A percentile compares a stretch with the other conserved stretches of the same genome.
These are phyloP conservation scores for Arthroderma sp. DNA, from an alignment of 2,329 filamentous ascomycete genomes.

Conservation along the genomic window DNA sequence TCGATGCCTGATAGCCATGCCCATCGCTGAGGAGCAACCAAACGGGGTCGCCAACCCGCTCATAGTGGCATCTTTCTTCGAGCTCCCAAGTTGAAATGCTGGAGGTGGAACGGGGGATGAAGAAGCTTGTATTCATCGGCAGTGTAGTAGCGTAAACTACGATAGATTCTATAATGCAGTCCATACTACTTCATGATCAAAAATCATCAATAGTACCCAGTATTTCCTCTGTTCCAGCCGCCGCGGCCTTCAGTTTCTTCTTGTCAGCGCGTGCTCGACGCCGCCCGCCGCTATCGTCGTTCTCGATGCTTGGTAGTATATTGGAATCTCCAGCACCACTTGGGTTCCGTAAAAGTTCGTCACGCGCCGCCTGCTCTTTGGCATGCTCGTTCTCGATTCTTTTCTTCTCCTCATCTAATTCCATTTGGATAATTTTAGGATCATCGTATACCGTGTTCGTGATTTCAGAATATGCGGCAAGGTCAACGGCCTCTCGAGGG, in stretches of 20 bases:
- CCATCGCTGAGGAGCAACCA: no score
- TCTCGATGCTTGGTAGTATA: slow-evolving; percentile 20
- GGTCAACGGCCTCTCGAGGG: slow-evolving; percentile 30
- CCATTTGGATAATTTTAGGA: slow-evolving; percentile 25
- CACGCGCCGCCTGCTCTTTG: slow-evolving; percentile 31
- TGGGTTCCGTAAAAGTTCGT: slow-evolving; percentile 30
- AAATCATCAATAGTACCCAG: slow-evolving; percentile 25
- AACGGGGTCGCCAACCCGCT: no score
- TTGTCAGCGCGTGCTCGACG: slow-evolving; percentile 15
- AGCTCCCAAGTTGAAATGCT: no score
- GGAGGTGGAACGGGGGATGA: no score
- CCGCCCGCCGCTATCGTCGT: slow-evolving; percentile 15
- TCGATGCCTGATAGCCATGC: no score
- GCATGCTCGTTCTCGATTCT: slow-evolving; percentile 34
- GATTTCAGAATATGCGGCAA: slow-evolving; percentile 33
- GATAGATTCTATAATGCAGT: no score
- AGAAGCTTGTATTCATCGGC: no score
- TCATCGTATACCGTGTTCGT: slow-evolving; percentile 33
- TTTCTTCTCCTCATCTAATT: slow-evolving; percentile 33
- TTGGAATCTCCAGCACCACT: slow-evolving; percentile 20
- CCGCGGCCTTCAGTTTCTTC: slow-evolving; percentile 16
- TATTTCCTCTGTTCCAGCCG: slow-evolving; percentile 28
- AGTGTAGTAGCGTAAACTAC: no score
- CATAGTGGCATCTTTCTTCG: no score
- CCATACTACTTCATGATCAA: background rate